A percentile compares a stretch with the other conserved stretches of the same genome.
phyloP scores from a whole-genome alignment of 2,329 filamentous ascomycete genomes.

The Anthostomella pinea region DNA sequence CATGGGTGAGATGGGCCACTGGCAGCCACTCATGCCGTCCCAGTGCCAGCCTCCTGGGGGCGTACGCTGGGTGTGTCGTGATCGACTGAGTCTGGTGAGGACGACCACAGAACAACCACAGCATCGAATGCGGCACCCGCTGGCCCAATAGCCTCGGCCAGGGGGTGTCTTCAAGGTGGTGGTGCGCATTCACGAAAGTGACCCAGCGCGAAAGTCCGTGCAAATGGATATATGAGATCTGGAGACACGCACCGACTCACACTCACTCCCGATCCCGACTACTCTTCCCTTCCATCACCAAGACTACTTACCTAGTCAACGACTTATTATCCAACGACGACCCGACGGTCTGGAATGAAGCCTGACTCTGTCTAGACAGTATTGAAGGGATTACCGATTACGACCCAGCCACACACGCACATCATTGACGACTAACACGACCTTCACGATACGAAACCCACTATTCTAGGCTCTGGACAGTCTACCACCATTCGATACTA shows the following conservation, averaged over 20 bases:
- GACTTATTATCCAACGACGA: constrained; percentile 13
- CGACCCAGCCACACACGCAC: constrained; percentile 21
- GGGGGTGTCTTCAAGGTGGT: no score
- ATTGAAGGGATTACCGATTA: constrained; percentile 24
- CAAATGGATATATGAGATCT: constrained; percentile 29
- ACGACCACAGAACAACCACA: constrained; percentile 2
- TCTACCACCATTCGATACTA: constrained; percentile 27
- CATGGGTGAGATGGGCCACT: constrained; percentile 22
- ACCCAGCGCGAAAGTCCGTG: constrained; percentile 9
- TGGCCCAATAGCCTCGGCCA: constrained; percentile 14
- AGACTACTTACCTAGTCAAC: constrained; percentile 7
- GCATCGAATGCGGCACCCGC: constrained; percentile 11
- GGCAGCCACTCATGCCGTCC: constrained; percentile 26
- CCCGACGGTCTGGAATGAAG: constrained; percentile 23
- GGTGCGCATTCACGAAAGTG: no score
- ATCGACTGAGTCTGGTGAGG: constrained; percentile 3
- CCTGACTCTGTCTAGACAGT: constrained; percentile 18
- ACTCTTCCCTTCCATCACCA: constrained; percentile 17
- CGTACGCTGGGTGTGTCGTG: constrained; percentile 18
- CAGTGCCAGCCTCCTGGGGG: constrained; percentile 25
- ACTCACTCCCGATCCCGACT: constrained; percentile 18
- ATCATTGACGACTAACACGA: constrained; percentile 25
- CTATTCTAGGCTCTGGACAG: constrained; percentile 30
- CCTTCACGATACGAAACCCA: constrained; percentile 23
- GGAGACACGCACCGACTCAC: constrained; percentile 15